phyloP scores from a whole-genome alignment of 495 filamentous ascomycete genomes.

The Cudoniella acicularis region DNA sequence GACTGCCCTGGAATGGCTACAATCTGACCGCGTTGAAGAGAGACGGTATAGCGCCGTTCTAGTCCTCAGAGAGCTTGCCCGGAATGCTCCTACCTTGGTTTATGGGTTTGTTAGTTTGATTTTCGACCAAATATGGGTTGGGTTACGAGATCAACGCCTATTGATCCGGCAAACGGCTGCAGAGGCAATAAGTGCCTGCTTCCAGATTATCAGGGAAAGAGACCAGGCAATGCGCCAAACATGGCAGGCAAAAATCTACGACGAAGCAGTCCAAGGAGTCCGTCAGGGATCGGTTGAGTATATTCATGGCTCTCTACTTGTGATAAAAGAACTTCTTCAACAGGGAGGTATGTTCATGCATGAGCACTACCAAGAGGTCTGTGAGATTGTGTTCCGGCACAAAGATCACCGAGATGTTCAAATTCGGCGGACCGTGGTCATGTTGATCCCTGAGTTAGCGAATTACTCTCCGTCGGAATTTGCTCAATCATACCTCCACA shows the following conservation, averaged over 20 bases:
- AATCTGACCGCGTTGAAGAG: conserved; percentile 90
- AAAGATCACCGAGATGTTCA: conserved; percentile 87
- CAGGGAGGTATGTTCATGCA: conserved; percentile 99
- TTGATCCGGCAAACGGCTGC: conserved; percentile 88
- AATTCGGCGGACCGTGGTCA: conserved; percentile 82
- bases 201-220: conserved; percentile 87
- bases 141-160: conserved; percentile 80
- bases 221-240: conserved; percentile 78
- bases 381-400: conserved; percentile 83
- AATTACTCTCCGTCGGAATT: conserved; percentile 89
- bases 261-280: conserved; percentile 75
- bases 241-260: conserved; percentile 84
- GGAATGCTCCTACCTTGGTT: conserved; percentile 87
- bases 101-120: conserved; percentile 88
- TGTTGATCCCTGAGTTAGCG: conserved; percentile 88
- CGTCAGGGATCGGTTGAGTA: conserved; percentile 74
- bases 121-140: conserved; percentile 93
- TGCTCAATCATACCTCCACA: conserved; percentile 74
- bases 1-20: conserved; percentile 90
- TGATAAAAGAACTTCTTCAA: conserved; percentile 83
- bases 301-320: conserved; percentile 87
- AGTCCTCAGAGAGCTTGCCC: conserved; percentile 81
- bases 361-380: conserved; percentile 77
- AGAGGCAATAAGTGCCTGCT: conserved; percentile 86
- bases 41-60: conserved; percentile 88